phyloP scores from a whole-genome alignment of 2,329 filamentous ascomycete genomes.

The Nothopassalora personata region DNA sequence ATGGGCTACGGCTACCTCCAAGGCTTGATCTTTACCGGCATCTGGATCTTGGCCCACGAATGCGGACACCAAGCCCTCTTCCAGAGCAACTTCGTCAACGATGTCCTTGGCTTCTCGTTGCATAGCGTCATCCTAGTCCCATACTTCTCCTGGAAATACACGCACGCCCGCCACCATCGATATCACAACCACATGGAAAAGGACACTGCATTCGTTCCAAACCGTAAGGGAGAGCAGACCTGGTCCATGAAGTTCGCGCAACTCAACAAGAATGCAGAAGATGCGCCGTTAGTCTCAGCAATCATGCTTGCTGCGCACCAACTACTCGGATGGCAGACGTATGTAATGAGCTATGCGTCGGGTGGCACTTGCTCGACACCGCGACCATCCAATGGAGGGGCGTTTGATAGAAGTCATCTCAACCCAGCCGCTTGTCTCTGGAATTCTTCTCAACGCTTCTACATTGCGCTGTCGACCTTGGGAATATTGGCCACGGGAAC shows the following conservation, averaged over 20 bases:
- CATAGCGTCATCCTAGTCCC: conserved; percentile 64
- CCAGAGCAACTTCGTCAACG: conserved; percentile 52
- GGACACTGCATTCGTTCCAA: conserved; percentile 36
- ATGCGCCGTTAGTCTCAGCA: conserved; percentile 23
- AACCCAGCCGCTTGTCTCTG: conserved; percentile 53
- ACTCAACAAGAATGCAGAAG: conserved; percentile 23
- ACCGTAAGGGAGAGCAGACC: conserved; percentile 4
- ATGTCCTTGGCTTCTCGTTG: conserved; percentile 57
- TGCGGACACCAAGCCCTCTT: conserved; percentile 66
- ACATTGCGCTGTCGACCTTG: conserved; percentile 56
- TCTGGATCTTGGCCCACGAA: conserved; percentile 69
- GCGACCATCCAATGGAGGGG: conserved; percentile 4
- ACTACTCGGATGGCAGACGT: conserved; percentile 27
- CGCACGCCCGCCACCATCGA: conserved; percentile 64
- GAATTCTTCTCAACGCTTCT: conserved; percentile 43
- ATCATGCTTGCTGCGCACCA: conserved; percentile 23
- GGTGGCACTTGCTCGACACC: conserved; percentile 12
- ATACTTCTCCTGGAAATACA: conserved; percentile 69
- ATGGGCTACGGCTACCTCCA: conserved; percentile 57
- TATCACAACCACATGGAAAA: conserved; percentile 45
- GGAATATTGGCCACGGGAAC: conserved; percentile 51
- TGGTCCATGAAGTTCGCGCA: conserved; percentile 2
- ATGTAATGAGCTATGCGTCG: conserved; percentile 26
- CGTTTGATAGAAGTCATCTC: conserved; percentile 58
- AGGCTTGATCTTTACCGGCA: conserved; percentile 60